Evolutionary conservation across 1,139 yeast genomes (phyloP).

Genomic region (Lodderomyces theae): DNA sequence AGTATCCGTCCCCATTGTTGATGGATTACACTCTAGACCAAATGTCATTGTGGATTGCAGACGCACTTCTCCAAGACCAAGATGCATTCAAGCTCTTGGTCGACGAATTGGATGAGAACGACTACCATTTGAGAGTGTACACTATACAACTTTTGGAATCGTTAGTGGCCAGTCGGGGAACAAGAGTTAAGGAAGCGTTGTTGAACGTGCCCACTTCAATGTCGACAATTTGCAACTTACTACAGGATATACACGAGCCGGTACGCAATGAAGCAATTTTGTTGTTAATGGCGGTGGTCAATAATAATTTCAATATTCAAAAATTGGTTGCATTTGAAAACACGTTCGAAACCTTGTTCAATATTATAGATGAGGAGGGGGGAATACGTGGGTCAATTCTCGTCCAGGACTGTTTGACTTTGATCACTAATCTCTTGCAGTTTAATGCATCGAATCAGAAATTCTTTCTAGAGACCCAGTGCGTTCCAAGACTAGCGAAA

Average conservation of each 20-base stretch:
- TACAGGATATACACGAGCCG: constrained; percentile 81
- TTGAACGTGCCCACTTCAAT: constrained; percentile 76
- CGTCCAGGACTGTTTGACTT: constrained; percentile 83
- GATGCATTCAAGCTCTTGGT: constrained; percentile 59
- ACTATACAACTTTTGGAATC: constrained; percentile 85
- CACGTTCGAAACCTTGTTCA: constrained; percentile 78
- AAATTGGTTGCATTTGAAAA: constrained; percentile 93
- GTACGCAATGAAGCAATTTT: constrained; percentile 84
- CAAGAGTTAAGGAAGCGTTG: constrained; percentile 70
- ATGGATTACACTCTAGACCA: constrained; percentile 68
- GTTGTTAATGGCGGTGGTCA: constrained; percentile 77
- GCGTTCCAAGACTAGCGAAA: constrained; percentile 61
- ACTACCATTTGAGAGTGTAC: constrained; percentile 77
- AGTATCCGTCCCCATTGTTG: constrained; percentile 77
- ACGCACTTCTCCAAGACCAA: constrained; percentile 75
- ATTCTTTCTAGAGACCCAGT: constrained; percentile 79
- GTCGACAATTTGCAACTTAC: constrained; percentile 64
- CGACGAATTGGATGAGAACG: constrained; percentile 51
- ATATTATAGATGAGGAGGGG: constrained; percentile 80
- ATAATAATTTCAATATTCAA: constrained; percentile 83
- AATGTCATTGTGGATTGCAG: constrained; percentile 92
- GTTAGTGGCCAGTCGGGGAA: constrained; percentile 71
- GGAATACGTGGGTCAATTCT: constrained; percentile 88
- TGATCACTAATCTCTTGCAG: constrained; percentile 68
- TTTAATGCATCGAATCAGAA: constrained; percentile 92